Conservation (phyloP, 2,329 filamentous ascomycete genomes). For the Fusarium sarcochroum region DNA sequence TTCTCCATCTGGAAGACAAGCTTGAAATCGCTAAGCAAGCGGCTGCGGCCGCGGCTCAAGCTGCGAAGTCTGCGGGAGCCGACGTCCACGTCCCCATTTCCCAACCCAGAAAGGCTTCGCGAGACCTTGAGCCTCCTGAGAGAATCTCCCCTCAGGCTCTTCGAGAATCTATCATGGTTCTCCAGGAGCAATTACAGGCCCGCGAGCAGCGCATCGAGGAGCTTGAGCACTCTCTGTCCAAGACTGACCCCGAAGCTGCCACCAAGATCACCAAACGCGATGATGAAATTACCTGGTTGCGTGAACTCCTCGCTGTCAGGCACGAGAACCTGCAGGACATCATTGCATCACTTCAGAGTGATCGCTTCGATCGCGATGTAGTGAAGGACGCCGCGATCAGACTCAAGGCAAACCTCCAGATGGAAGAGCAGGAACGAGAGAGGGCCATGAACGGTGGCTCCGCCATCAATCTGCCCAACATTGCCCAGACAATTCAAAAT, state of each 20-base stretch:
- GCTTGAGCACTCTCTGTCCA: slow-evolving; percentile 79
- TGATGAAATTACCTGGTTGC: slow-evolving; percentile 94
- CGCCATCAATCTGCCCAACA: slow-evolving; percentile 77
- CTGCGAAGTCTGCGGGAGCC: slow-evolving; percentile 72
- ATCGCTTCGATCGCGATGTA: slow-evolving; percentile 80
- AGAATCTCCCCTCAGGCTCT: slow-evolving; percentile 95
- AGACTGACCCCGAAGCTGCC: slow-evolving; percentile 81
- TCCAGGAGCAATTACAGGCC: slow-evolving; percentile 96
- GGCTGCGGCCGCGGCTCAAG: slow-evolving; percentile 84
- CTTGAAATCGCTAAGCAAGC: slow-evolving; percentile 91
- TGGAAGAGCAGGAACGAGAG: slow-evolving; percentile 97
- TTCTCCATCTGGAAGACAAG: slow-evolving; percentile 89
- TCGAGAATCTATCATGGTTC: slow-evolving; percentile 93
- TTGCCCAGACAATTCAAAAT: slow-evolving; percentile 83
- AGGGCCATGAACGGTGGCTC: slow-evolving; percentile 81
- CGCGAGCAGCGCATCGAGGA: slow-evolving; percentile 92
- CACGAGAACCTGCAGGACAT: slow-evolving; percentile 94
- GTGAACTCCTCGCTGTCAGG: slow-evolving; percentile 91
- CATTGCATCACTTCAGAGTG: slow-evolving; percentile 81
- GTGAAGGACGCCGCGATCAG: slow-evolving; percentile 94
- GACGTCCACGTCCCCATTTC: slow-evolving; percentile 50
- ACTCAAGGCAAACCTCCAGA: slow-evolving; percentile 93
- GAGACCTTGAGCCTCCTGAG: slow-evolving; percentile 73
- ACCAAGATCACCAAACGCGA: slow-evolving; percentile 91
- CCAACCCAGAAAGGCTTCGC: slow-evolving; percentile 44